phyloP scores from a whole-genome alignment of 179 eudicot species.

The Corrigiola litoralis region DNA sequence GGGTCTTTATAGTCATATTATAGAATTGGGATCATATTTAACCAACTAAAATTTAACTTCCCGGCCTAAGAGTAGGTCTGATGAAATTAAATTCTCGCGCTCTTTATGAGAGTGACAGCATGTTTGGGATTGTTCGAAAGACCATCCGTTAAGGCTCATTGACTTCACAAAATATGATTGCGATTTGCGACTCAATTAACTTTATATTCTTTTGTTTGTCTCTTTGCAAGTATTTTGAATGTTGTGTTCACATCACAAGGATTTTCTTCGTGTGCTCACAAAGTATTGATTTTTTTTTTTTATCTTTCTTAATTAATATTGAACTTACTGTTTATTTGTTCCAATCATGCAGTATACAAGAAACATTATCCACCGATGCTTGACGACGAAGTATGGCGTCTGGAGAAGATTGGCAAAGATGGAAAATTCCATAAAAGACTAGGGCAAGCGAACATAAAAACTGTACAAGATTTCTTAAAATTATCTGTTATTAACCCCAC shows the following conservation, averaged over 20 bases:
- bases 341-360: conserved; percentile 46
- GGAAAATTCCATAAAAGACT: conserved; percentile 69
- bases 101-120: too few relatives aligned
- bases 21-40: too few relatives aligned
- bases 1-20: not conserved
- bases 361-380: conserved; percentile 77
- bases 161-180: not conserved
- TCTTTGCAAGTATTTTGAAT: too few relatives aligned
- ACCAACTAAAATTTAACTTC: too few relatives aligned
- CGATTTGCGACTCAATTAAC: not conserved
- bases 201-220: not conserved
- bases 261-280: too few relatives aligned
- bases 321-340: not conserved
- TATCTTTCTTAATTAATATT: not conserved
- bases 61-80: too few relatives aligned
- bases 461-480: conserved; percentile 68
- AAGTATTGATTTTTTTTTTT: too few relatives aligned
- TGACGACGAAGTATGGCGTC: conserved; percentile 75
- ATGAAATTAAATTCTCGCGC: too few relatives aligned
- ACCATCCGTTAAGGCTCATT: too few relatives aligned
- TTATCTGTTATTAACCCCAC: conserved; percentile 30
- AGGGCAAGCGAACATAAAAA: conserved; percentile 24
- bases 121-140: too few relatives aligned
- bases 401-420: conserved; percentile 77
- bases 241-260: too few relatives aligned